Evolutionary conservation across 176 grass and related monocot genomes (phyloP).

Genomic region (Carex pumila): DNA sequence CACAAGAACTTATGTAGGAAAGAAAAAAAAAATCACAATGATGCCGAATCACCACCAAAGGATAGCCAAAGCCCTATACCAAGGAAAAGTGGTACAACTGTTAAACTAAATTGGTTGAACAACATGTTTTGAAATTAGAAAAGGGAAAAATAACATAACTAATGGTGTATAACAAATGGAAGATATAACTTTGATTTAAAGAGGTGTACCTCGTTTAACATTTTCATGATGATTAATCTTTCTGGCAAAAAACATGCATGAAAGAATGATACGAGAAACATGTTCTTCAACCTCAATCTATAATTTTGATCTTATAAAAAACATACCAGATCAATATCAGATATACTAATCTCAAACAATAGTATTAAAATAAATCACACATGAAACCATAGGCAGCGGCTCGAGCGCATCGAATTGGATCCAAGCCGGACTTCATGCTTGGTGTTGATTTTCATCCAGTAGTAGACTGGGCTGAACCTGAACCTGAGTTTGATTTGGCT

Average conservation of each 20-base stretch:
- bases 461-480: slow-evolving; percentile 76
- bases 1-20: neutral
- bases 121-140: neutral
- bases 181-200: neutral
- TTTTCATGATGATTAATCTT: neutral
- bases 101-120: neutral
- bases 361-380: slow-evolving; percentile 9
- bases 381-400: slow-evolving; percentile 72
- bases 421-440: slow-evolving; percentile 70
- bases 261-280: slow-evolving; percentile 4
- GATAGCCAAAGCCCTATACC: neutral
- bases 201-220: neutral
- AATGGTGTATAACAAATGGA: neutral
- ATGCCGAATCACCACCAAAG: neutral
- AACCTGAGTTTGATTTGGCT: slow-evolving; percentile 46
- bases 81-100: neutral
- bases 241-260: neutral
- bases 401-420: slow-evolving; percentile 50
- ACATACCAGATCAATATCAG: slow-evolving; percentile 7
- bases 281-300: neutral
- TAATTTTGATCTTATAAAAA: neutral
- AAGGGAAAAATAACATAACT: neutral
- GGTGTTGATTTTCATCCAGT: slow-evolving; percentile 58
- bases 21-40: neutral
- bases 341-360: neutral